Conservation (phyloP, 2,329 filamentous ascomycete species). For the Fusarium paranaense region DNA sequence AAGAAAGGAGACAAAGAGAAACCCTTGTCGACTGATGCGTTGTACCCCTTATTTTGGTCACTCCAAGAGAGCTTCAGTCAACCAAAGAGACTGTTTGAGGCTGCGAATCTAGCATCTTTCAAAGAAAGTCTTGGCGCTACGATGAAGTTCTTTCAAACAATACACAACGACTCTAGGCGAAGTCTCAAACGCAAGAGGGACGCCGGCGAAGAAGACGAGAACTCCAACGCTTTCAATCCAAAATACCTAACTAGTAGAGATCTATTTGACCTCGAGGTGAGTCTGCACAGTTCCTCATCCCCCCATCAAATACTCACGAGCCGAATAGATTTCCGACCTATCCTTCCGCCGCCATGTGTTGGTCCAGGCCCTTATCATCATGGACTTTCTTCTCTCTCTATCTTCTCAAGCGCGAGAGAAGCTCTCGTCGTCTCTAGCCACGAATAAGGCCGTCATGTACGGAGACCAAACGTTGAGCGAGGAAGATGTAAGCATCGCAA, state of each 20-base stretch:
- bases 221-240: conserved; percentile 77
- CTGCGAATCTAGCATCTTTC: conserved; percentile 81
- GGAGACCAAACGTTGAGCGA: conserved; percentile 77
- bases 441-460: conserved; percentile 92
- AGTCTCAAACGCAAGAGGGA: conserved; percentile 78
- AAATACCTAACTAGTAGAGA: conserved; percentile 99
- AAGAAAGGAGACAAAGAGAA: conserved; percentile 60
- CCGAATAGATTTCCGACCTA: conserved; percentile 81
- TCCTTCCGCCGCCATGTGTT: conserved; percentile 95
- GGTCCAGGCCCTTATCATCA: conserved; percentile 92
- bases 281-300: neutral
- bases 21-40: conserved; percentile 72
- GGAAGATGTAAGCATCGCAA: conserved; percentile 75
- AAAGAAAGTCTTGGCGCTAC: conserved; percentile 79
- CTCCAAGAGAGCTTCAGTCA: conserved; percentile 93
- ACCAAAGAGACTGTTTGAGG: conserved; percentile 83
- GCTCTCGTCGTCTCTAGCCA: conserved; percentile 71
- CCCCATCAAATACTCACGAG: conserved; percentile 38
- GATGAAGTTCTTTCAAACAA: conserved; percentile 65
- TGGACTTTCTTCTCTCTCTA: conserved; percentile 95
- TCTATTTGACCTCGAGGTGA: conserved; percentile 92
- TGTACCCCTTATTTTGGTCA: conserved; percentile 96
- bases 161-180: conserved; percentile 72
- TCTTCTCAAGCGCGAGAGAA: conserved; percentile 86
- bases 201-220: conserved; percentile 63